Percentiles rank a stretch among this genome's conserved stretches.
Conservation (phyloP, 179 eudicot genomes). For the Actinidia polygama region DNA sequence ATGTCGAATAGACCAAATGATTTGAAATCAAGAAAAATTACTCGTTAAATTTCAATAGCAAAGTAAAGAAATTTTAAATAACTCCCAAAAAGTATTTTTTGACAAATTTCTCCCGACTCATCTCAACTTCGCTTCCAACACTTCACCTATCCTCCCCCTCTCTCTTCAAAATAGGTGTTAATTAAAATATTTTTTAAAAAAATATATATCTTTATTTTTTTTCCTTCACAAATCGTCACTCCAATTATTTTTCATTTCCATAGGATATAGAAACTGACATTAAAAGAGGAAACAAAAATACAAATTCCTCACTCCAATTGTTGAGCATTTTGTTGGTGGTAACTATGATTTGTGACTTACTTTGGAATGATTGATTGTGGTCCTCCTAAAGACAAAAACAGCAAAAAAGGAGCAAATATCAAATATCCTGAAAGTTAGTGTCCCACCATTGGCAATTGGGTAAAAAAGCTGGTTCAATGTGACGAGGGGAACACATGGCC, state of each 20-base stretch:
- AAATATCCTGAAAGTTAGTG: neutral
- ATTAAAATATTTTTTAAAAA: too few species aligned
- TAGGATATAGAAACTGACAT: neutral
- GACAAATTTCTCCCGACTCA: too few species aligned
- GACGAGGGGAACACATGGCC: neutral
- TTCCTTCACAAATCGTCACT: too few species aligned
- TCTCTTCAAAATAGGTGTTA: too few species aligned
- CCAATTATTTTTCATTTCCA: neutral
- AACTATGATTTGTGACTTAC: neutral
- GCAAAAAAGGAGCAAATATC: neutral
- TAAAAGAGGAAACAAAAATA: neutral
- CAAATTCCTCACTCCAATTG: neutral
- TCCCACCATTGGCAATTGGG: neutral
- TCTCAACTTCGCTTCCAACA: too few species aligned
- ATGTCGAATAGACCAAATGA: too few species aligned
- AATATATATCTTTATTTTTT: too few species aligned
- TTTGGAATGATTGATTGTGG: neutral
- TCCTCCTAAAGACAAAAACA: constrained; percentile 8
- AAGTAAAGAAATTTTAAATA: too few species aligned
- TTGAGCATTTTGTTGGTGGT: neutral
- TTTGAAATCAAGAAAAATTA: too few species aligned
- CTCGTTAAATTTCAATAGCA: too few species aligned
- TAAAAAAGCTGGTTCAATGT: neutral
- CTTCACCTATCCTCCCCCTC: too few species aligned
- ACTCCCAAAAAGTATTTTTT: too few species aligned